phyloP scores from a whole-genome alignment of 2,329 filamentous ascomycete species.

The Cytospora piceae region DNA sequence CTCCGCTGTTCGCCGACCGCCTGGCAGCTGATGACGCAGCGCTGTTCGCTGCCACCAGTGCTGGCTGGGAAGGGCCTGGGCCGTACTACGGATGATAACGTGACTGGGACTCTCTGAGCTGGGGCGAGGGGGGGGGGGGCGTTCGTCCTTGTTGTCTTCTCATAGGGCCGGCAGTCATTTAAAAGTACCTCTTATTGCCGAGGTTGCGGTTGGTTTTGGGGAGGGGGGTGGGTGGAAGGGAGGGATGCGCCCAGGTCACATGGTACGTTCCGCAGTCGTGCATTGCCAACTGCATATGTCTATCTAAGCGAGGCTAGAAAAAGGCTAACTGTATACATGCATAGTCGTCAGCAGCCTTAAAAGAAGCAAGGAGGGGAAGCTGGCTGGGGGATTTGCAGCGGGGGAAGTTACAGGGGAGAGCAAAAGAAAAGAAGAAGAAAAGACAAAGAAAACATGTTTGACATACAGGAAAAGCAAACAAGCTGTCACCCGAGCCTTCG shows the following conservation, averaged over 20 bases:
- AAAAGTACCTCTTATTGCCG: background rate
- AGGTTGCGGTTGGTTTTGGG: background rate
- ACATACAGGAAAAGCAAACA: too few species aligned
- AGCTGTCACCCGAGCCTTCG: too few species aligned
- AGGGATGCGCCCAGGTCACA: background rate
- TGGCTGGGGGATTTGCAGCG: background rate
- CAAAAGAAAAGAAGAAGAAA: background rate
- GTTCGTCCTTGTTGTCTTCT: background rate
- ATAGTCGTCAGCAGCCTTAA: slow-evolving; percentile 6
- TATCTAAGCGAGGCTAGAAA: background rate
- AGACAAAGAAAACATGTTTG: too few species aligned
- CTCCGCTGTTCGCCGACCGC: slow-evolving; percentile 16
- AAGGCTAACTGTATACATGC: slow-evolving; percentile 1
- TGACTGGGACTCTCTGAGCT: too few species aligned
- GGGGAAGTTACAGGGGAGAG: background rate
- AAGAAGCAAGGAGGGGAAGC: background rate
- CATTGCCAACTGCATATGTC: background rate
- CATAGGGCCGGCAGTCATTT: background rate
- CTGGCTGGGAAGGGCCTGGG: slow-evolving; percentile 4
- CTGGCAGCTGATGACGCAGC: slow-evolving; percentile 14
- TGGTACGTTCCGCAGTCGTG: background rate
- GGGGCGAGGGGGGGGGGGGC: too few species aligned
- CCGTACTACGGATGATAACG: slow-evolving; percentile 1
- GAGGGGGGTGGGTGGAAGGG: too few species aligned
- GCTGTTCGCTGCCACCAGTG: slow-evolving; percentile 2